Evolutionary conservation across 2,329 filamentous ascomycete genomes (phyloP).

Genomic region (Colletotrichum chrysophilum): DNA sequence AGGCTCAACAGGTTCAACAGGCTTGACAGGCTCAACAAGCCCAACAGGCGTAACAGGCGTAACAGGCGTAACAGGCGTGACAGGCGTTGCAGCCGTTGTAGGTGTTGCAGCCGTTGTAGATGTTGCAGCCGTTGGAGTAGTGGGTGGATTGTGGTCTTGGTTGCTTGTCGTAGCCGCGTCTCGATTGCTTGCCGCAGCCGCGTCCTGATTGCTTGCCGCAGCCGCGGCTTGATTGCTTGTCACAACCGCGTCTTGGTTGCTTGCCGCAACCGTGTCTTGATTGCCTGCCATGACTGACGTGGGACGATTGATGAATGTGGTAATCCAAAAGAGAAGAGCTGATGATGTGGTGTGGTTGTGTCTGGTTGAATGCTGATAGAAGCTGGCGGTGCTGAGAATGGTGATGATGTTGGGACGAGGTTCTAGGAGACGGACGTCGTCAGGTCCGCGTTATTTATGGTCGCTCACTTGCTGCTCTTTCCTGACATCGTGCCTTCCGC

Average conservation of each 20-base stretch:
- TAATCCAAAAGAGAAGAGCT: not conserved
- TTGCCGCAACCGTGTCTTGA: not conserved
- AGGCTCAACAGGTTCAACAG: too few species aligned
- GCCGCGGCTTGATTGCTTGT: too few species aligned
- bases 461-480: not conserved
- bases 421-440: not conserved
- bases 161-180: not conserved
- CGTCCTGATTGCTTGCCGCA: not conserved
- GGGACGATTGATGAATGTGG: not conserved
- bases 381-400: not conserved
- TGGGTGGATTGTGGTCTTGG: not conserved
- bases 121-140: not conserved
- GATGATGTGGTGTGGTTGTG: not conserved
- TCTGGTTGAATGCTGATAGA: not conserved
- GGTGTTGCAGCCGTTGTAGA: not conserved
- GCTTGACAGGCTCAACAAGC: too few species aligned
- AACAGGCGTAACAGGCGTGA: too few species aligned
- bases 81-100: too few species aligned
- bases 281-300: not conserved
- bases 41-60: too few species aligned
- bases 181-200: not conserved
- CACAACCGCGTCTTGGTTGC: too few species aligned
- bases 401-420: not conserved
- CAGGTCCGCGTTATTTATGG: not conserved
- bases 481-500: not conserved